Conservation (phyloP, 805 yeast species). For the Zygotorulaspora sp. region DNA sequence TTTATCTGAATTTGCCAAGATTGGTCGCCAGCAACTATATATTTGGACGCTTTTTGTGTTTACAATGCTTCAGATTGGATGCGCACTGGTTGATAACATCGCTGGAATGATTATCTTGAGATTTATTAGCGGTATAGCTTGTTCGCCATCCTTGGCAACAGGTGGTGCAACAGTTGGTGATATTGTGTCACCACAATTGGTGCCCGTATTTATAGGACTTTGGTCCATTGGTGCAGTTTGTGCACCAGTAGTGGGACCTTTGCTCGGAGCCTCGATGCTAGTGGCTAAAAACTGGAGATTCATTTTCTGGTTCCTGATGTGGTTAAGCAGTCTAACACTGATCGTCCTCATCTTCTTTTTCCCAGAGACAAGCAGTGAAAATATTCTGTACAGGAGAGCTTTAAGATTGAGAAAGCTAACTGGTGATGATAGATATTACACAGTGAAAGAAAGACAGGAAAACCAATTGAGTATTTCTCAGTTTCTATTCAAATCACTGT, state of each 20-base stretch:
- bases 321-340: conserved; percentile 39
- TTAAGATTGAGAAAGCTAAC: conserved; percentile 44
- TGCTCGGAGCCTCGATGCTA: conserved; percentile 49
- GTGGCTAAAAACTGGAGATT: conserved; percentile 50
- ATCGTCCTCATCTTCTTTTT: conserved; percentile 38
- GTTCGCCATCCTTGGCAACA: conserved; percentile 53
- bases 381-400: conserved; percentile 47
- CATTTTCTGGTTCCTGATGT: conserved; percentile 49
- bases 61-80: conserved; percentile 50
- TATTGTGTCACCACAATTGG: conserved; percentile 39
- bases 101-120: conserved; percentile 49
- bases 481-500: conserved; percentile 35
- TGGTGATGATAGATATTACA: conserved; percentile 44
- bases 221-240: conserved; percentile 53
- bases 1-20: conserved; percentile 48
- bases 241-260: conserved; percentile 55
- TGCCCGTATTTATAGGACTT: conserved; percentile 45
- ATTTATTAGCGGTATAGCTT: conserved; percentile 50
- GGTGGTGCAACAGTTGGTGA: conserved; percentile 59
- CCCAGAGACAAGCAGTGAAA: conserved; percentile 47
- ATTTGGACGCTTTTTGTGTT: conserved; percentile 45
- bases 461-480: conserved; percentile 31
- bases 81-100: conserved; percentile 47
- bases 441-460: conserved; percentile 30
- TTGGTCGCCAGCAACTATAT: conserved; percentile 53